A percentile compares a stretch with the other conserved stretches of the same genome.
Evolutionary conservation across 331 rosid genomes (phyloP).

Genomic region (Quercus lobata): DNA sequence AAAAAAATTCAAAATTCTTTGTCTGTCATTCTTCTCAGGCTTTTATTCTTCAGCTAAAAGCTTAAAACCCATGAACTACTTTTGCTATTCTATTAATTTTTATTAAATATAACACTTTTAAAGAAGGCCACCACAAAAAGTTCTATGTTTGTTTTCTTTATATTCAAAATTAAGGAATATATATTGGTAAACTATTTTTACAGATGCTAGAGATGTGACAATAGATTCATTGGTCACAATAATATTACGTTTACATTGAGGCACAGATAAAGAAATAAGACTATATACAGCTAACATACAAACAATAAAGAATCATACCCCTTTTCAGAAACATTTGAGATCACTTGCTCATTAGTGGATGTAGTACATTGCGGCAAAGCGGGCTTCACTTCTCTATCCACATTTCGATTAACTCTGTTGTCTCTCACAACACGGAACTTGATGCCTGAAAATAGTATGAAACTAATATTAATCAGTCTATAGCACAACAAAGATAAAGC

Average conservation of each 20-base stretch:
- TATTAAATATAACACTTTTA: not conserved
- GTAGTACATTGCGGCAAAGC: conserved; percentile 33
- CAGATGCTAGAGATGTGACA: not conserved
- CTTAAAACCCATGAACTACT: not conserved
- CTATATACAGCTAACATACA: not conserved
- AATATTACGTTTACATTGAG: not conserved
- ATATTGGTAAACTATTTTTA: not conserved
- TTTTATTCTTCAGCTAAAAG: not conserved
- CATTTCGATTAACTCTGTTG: conserved; percentile 58
- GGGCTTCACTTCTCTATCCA: conserved; percentile 60
- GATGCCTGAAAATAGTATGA: conserved; percentile 43
- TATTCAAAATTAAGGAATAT: not conserved
- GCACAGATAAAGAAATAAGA: not conserved
- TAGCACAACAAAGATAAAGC: not conserved
- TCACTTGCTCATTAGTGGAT: conserved; percentile 36
- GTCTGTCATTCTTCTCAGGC: not conserved
- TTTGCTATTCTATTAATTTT: not conserved
- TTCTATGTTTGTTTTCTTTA: not conserved
- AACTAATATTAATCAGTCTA: conserved; percentile 25
- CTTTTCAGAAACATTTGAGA: conserved; percentile 41
- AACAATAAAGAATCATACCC: conserved; percentile 41
- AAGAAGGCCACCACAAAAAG: not conserved
- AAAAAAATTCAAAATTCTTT: not conserved
- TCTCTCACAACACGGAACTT: conserved; percentile 86
- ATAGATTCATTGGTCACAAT: not conserved